Evolutionary conservation across 129 eudicot species (phyloP).

Genomic region (Chrysanthemum lavandulifolium): DNA sequence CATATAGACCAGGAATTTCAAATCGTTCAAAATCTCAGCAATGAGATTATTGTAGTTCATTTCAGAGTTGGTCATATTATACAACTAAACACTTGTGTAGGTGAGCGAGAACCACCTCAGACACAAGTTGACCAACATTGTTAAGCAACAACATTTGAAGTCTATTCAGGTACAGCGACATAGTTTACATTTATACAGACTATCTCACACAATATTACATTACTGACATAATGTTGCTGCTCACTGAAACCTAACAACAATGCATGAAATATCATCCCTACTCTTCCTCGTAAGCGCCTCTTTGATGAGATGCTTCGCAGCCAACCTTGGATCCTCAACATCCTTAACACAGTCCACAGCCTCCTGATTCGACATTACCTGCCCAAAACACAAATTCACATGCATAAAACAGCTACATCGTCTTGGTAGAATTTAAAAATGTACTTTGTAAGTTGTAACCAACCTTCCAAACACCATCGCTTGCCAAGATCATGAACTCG

Average conservation of each 20-base stretch:
- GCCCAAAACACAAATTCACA: neutral
- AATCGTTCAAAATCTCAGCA: too few species aligned
- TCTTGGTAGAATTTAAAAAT: neutral
- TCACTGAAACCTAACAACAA: constrained; percentile 69
- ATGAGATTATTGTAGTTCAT: too few species aligned
- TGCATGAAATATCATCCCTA: constrained; percentile 63
- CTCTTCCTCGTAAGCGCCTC: constrained; percentile 67
- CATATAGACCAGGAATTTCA: too few species aligned
- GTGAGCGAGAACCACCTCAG: too few species aligned
- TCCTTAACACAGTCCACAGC: constrained; percentile 69
- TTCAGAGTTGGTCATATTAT: too few species aligned
- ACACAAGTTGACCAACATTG: too few species aligned
- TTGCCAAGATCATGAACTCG: constrained; percentile 76
- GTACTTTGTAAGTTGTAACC: neutral
- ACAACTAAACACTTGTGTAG: too few species aligned
- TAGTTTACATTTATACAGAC: too few species aligned
- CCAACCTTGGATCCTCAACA: constrained; percentile 53
- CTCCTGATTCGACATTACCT: constrained; percentile 90
- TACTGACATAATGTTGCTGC: neutral
- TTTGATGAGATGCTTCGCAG: constrained; percentile 58
- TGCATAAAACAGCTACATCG: neutral
- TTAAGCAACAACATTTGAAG: too few species aligned
- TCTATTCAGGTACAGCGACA: too few species aligned
- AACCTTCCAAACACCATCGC: constrained; percentile 93
- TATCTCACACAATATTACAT: neutral